Base-by-base conservation (phyloP, 805 yeast genomes). In the Ogataea kodamae region DNA sequence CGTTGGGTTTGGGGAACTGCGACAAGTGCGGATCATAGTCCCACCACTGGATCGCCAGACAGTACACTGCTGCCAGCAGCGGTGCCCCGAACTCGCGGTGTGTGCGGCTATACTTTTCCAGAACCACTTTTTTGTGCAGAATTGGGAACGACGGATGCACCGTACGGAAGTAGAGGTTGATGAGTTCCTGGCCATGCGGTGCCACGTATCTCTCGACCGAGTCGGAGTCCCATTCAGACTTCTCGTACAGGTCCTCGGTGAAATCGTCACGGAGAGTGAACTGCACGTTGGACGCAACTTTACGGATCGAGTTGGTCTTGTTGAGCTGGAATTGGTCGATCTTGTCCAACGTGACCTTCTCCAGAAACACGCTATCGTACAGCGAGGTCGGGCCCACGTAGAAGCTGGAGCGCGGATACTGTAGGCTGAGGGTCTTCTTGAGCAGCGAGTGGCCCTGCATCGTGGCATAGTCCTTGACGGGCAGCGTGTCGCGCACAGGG, bases 11-110 rank as follows among this genome's bases (percentile, higher is more conserved):
- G 0, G 88, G 79, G 35, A 74, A 76, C 14, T 84, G 76, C 31
- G 86, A 74, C 33, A 89, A 65, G 40, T 74, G 78, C 2, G 94
- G 83, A 49, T 80, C 89, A 55, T 79, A 80, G 46, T 85, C 90
- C 97, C 97, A 89, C 94, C 95, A 87, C 54, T 86, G 90, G 26
- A 85, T 72, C 0, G 97, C 95, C 38, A 89, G 63, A 7, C 84
- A 76, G 54, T 90, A 90, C 1, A 90, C 95, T 0, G 96, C 84
- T 0, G 97, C 97, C 28, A 90, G 63, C 30, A 90, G 61, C 0
- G 97, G 95, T 0, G 97, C 95, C 34, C 92, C 78, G 49, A 90
- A 78, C 57, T 90, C 97, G 28, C 95, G 72, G 55, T 87, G 94
- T 1, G 97, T 87, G 36, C 97, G 66, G 2, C 89, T 67, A 55